Percentiles rank a stretch among this genome's conserved stretches.
These are phyloP conservation scores for Fragaria iinumae DNA, from an alignment of 306 rosid species.

Conservation along the genomic window DNA sequence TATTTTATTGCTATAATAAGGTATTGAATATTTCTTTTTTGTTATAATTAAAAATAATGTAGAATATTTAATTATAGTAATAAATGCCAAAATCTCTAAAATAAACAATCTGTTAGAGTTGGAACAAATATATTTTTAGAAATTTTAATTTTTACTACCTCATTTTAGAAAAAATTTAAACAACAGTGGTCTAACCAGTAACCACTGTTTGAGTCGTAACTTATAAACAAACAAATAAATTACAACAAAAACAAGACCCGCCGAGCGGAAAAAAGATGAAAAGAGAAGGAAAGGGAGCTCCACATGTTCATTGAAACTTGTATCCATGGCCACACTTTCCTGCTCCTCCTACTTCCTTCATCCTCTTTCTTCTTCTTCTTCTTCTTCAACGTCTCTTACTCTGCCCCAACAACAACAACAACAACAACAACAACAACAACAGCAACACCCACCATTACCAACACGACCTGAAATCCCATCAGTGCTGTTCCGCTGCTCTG, in stretches of 20 bases:
- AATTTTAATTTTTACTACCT: no score
- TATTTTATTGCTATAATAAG: no score
- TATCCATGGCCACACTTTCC: constrained; percentile 69
- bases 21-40: no score
- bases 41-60: no score
- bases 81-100: no score
- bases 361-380: constrained; percentile 41
- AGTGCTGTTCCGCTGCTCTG: constrained; percentile 23
- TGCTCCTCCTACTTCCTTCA: constrained; percentile 42
- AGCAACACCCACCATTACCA: neutral
- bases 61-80: no score
- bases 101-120: no score
- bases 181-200: no score
- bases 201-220: no score
- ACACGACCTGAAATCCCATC: constrained; percentile 33
- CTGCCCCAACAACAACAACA: constrained; percentile 41
- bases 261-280: neutral
- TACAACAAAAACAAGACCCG: neutral
- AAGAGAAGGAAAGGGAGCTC: constrained; percentile 18
- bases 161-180: no score
- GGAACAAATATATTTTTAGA: no score
- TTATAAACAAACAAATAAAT: neutral
- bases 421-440: constrained; percentile 26
- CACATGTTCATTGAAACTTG: constrained; percentile 23
- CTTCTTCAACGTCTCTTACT: constrained; percentile 33